These are phyloP conservation scores for Evernia prunastri DNA, from an alignment of 495 filamentous ascomycete species.

Conservation along the genomic window DNA sequence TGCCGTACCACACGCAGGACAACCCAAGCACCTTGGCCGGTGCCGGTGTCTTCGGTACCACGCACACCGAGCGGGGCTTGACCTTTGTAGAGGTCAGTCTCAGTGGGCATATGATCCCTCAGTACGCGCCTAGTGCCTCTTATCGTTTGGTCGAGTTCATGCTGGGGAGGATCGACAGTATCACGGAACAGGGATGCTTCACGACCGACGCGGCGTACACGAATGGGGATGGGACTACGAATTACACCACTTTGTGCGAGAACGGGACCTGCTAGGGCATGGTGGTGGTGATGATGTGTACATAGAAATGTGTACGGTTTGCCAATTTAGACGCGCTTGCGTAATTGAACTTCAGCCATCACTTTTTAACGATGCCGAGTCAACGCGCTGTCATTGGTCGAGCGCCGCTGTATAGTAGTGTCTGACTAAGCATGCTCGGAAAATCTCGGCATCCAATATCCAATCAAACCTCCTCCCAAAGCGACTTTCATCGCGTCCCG, in stretches of 20 bases:
- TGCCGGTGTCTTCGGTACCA: conserved; percentile 54
- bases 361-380: too few species aligned
- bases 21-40: conserved; percentile 39
- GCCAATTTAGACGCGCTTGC: not conserved
- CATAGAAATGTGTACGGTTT: not conserved
- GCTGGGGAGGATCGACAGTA: conserved; percentile 50
- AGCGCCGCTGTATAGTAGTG: not conserved
- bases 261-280: not conserved
- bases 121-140: conserved; percentile 54
- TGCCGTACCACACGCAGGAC: conserved; percentile 52
- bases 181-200: conserved; percentile 33
- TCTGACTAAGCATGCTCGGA: not conserved
- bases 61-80: conserved; percentile 60
- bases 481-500: too few species aligned
- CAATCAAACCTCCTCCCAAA: too few species aligned
- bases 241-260: conserved; percentile 8
- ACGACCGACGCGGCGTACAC: conserved; percentile 29
- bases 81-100: conserved; percentile 57
- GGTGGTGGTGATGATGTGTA: not conserved
- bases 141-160: conserved; percentile 66
- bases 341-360: too few species aligned
- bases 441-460: not conserved
- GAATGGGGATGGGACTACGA: conserved; percentile 12
- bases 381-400: too few species aligned
- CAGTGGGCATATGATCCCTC: conserved; percentile 55